phyloP scores from a whole-genome alignment of 2,329 filamentous ascomycete species.

The Fusarium mangiferae region DNA sequence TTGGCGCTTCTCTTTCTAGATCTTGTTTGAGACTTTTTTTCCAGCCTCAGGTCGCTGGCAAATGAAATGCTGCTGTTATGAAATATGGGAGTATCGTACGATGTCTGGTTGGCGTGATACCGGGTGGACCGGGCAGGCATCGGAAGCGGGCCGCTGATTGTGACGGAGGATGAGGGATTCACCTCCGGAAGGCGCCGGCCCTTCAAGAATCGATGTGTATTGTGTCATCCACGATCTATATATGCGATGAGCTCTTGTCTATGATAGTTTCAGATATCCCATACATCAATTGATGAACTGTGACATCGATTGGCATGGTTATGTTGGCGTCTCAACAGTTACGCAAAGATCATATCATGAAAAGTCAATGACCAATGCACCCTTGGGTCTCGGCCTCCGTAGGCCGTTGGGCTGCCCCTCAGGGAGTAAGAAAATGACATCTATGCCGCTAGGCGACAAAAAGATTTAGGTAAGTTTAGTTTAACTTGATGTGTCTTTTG shows the following conservation, averaged over 20 bases:
- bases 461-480: neutral
- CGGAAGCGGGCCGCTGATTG: conserved; percentile 41
- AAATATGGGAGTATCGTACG: conserved; percentile 39
- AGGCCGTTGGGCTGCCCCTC: neutral
- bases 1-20: neutral
- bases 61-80: neutral
- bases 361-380: neutral
- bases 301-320: neutral
- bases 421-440: too few relatives aligned
- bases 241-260: neutral
- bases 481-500: neutral
- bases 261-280: neutral
- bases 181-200: conserved; percentile 13
- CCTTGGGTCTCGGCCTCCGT: neutral
- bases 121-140: conserved; percentile 40
- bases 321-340: neutral
- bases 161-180: conserved; percentile 11
- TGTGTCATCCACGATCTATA: neutral
- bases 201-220: neutral
- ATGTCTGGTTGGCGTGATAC: conserved; percentile 36
- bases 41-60: neutral
- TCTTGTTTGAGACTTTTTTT: neutral
- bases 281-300: neutral
- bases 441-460: neutral
- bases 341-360: conserved; percentile 8